Base-by-base conservation (phyloP, 352 stramenopile species). In the Globisporangium paddicum region DNA sequence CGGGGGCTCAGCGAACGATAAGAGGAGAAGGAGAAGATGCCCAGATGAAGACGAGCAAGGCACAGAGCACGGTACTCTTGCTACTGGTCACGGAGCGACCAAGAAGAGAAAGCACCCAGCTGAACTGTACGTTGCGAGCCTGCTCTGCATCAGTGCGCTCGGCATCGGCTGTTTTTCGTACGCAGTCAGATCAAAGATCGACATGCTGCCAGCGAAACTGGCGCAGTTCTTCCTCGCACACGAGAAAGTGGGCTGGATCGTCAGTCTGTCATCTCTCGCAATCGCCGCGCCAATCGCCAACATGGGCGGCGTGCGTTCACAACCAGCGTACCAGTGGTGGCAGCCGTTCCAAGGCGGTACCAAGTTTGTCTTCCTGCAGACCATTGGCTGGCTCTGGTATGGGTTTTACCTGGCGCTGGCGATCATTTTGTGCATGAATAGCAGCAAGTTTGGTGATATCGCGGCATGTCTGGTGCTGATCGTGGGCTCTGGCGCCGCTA, bases 321-420 rank as follows among this genome's bases (percentile, higher is more conserved):
- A 65, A 0, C 42, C 67, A 13, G 38, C 47, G 10, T 86, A 73
- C 45, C 49, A 40, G 0, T 76, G 73, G 68, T 86, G 72, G 72
- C 76, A 86, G 13, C 76, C 76, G 5, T 86, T 86, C 47, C 45
- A 71, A 3, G 76, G 76, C 13, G 75, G 73, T n/a, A 81, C 76
- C 1, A 79, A 78, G 47, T 86, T 79, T 58, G 66, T 84, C 7
- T 86, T 86, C 51, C 47, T 86, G 14, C 76, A 86, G 64, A 77
- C 68, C 6, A 65, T 86, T 5, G 76, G 76, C 2, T 86, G 76
- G 76, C 61, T 83, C 19, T 86, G 76, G 76, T 86, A 84, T 34
- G 71, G 64, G 0, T 70, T 79, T 40, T 82, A 77, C 55, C 47
- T 80, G 21, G 73, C 70, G 14, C 21, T 72, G 8, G 58, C 64